Evolutionary conservation across 306 rosid genomes (phyloP).

Genomic region (Arachis stenosperma): DNA sequence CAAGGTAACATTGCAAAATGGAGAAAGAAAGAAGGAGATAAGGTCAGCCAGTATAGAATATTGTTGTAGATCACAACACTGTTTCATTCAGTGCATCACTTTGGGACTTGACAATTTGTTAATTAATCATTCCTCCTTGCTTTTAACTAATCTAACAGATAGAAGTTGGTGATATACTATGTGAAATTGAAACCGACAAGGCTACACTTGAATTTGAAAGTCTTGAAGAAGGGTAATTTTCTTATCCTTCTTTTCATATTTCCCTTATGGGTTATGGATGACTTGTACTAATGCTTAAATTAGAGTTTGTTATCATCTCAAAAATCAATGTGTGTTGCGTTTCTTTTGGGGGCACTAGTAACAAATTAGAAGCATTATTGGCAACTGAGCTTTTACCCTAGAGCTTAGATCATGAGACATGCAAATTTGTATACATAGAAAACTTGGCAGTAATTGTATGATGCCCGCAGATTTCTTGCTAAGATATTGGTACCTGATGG

Average conservation of each 20-base stretch:
- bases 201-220: constrained; percentile 96
- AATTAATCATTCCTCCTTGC: constrained; percentile 41
- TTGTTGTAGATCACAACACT: constrained; percentile 43
- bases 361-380: constrained; percentile 23
- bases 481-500: constrained; percentile 94
- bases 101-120: constrained; percentile 35
- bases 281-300: constrained; percentile 26
- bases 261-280: constrained; percentile 24
- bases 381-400: constrained; percentile 26
- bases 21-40: constrained; percentile 95
- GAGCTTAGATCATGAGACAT: constrained; percentile 24
- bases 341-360: constrained; percentile 11
- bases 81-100: constrained; percentile 34
- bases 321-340: constrained; percentile 7
- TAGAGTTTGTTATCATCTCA: constrained; percentile 8
- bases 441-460: constrained; percentile 41
- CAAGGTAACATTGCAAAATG: constrained; percentile 95
- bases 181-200: constrained; percentile 98
- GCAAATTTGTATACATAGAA: constrained; percentile 26
- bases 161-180: constrained; percentile 87
- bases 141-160: constrained; percentile 62
- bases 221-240: constrained; percentile 92
- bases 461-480: constrained; percentile 75
- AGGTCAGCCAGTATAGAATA: constrained; percentile 59
- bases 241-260: constrained; percentile 15